Base-by-base conservation (phyloP, 2,329 filamentous ascomycete genomes). In the Neoascochyta sp. region DNA sequence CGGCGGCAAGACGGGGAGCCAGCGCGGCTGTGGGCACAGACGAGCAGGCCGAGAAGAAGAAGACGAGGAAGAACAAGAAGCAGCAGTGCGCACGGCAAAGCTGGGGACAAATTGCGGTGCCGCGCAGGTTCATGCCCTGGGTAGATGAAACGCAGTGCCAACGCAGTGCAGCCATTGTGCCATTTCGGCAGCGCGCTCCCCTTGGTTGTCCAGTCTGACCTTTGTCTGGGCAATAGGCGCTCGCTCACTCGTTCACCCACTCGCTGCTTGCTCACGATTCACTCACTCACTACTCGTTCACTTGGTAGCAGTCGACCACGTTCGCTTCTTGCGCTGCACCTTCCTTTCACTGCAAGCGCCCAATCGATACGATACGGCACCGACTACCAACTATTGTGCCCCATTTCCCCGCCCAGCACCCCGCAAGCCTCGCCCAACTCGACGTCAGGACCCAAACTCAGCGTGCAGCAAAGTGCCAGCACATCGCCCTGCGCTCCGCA, bases 381-480 rank as follows among this genome's bases (percentile, higher is more conserved):
- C n/a, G n/a, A n/a, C n/a, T n/a, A n/a, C n/a, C n/a, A n/a, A n/a
- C n/a, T n/a, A n/a, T n/a, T n/a, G n/a, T n/a, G n/a, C n/a, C n/a
- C n/a, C n/a, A 33, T 33, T 32, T 40, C 34, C 43, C 39, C 42
- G 39, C 36, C 32, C 43, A 40, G 36, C 43, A 41, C 36, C 36
- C 44, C 50, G 44, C 53, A 50, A 50, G 49, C 38, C 36, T 39
- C 28, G 30, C 29, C 34, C 36, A 38, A 31, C 24, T 22, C 44
- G 43, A 48, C 49, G 43, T 42, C 43, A 36, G 40, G 30, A 39
- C 34, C 32, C 29, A 22, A 18, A 29, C 19, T 21, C 34, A 36
- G 22, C 39, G 38, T 39, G 35, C 46, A 39, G 43, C 32, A n/a
- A n/a, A n/a, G 43, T 45, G 43, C 49, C 48, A 52, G 43, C 45